Percentiles rank a stretch among this genome's conserved stretches.
Evolutionary conservation across 1,139 yeast genomes (phyloP).

Genomic region (Debaryomyces subglobosus): DNA sequence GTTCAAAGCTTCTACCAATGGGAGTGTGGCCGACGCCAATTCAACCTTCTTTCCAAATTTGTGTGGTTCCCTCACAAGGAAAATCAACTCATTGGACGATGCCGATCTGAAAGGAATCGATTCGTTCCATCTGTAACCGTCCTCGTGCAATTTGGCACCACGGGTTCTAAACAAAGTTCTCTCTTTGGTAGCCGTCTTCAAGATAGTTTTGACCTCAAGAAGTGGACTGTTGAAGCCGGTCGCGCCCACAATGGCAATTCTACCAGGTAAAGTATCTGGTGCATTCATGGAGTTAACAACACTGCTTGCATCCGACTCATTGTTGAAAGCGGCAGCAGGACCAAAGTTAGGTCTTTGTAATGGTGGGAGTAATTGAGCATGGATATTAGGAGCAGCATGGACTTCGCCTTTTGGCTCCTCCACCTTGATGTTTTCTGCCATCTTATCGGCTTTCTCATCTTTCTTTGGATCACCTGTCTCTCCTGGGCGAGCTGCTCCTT

Average conservation of each 20-base stretch:
- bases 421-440: constrained; percentile 15
- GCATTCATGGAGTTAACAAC: constrained; percentile 44
- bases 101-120: constrained; percentile 68
- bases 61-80: constrained; percentile 69
- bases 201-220: constrained; percentile 54
- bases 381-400: constrained; percentile 39
- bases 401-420: constrained; percentile 13
- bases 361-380: constrained; percentile 41
- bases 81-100: constrained; percentile 57
- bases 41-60: constrained; percentile 72
- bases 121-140: constrained; percentile 65
- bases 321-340: constrained; percentile 10
- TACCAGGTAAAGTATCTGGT: constrained; percentile 53
- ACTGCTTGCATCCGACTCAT: constrained; percentile 33
- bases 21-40: constrained; percentile 56
- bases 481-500: constrained; percentile 10
- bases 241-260: constrained; percentile 51
- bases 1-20: constrained; percentile 40
- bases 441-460: constrained; percentile 4
- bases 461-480: constrained; percentile 2
- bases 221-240: constrained; percentile 32
- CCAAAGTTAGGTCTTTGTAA: constrained; percentile 38
- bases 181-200: constrained; percentile 54
- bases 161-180: constrained; percentile 71
- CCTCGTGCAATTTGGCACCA: constrained; percentile 52